A percentile compares a stretch with the other conserved stretches of the same genome.
Conservation (phyloP, 192 early-diverging fungal genomes). For the Podila clonocystis region DNA sequence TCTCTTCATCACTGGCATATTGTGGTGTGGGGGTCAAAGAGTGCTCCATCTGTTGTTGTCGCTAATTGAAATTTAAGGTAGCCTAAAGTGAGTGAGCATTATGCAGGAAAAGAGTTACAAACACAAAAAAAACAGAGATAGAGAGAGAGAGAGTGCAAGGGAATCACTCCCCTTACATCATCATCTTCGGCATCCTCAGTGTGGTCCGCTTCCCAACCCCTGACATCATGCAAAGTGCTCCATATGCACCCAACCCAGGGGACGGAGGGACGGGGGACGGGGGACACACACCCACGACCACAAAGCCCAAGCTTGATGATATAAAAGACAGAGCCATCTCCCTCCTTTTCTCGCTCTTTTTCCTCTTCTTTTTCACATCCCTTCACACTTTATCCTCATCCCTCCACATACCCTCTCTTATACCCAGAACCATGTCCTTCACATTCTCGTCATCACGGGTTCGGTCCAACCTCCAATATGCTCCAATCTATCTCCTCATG, state of each 20-base stretch:
- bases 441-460: conserved; percentile 3
- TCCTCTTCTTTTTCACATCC: not conserved
- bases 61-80: not conserved
- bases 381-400: not conserved
- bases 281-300: no score
- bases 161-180: not conserved
- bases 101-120: not conserved
- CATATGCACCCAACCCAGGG: no score
- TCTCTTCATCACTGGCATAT: no score
- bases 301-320: not conserved
- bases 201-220: no score
- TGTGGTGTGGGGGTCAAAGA: no score
- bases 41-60: not conserved
- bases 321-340: not conserved
- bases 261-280: no score
- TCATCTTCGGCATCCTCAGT: no score
- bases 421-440: no score
- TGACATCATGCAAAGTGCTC: no score
- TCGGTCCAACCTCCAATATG: conserved; percentile 9
- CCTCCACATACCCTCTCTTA: not conserved
- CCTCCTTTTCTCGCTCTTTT: not conserved
- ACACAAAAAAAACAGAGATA: not conserved
- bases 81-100: conserved; percentile 1
- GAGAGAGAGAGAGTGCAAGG: not conserved
- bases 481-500: conserved; percentile 29